Evolutionary conservation across 345 rosid genomes (phyloP).

Genomic region (Pugionium dolabratum): DNA sequence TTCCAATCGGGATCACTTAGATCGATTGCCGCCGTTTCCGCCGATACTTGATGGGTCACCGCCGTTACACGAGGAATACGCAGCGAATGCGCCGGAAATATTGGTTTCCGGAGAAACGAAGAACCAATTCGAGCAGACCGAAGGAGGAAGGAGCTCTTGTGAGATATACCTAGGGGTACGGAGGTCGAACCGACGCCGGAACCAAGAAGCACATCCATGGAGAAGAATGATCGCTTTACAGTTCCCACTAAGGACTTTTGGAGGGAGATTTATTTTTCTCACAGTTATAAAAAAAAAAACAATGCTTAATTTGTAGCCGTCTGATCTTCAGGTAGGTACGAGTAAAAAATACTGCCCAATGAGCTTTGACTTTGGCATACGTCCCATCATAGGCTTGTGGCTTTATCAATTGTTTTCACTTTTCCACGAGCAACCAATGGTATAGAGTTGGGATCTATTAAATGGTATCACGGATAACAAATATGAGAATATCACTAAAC

Average conservation of each 20-base stretch:
- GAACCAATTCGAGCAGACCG: constrained; percentile 30
- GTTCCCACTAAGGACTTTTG: constrained; percentile 5
- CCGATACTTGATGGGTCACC: background rate
- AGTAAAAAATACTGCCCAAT: background rate
- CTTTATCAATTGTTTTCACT: too few relatives aligned
- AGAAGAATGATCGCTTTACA: constrained; percentile 15
- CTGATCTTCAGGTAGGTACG: constrained; percentile 12
- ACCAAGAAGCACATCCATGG: constrained; percentile 45
- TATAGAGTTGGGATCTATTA: background rate
- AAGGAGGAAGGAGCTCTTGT: background rate
- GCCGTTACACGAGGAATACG: constrained; percentile 1
- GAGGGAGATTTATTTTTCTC: constrained; percentile 26
- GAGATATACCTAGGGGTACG: constrained; percentile 1
- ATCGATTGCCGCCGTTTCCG: constrained; percentile 39
- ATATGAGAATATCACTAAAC: constrained; percentile 2
- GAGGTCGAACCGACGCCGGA: constrained; percentile 23
- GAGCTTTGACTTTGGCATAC: background rate
- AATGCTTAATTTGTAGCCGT: background rate
- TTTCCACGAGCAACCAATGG: background rate
- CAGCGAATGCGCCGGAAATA: constrained; percentile 13
- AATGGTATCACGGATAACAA: too few relatives aligned
- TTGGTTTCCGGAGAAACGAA: constrained; percentile 9
- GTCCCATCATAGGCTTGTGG: background rate
- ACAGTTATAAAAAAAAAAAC: background rate
- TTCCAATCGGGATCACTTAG: constrained; percentile 85